Evolutionary conservation across 2,329 filamentous ascomycete genomes (phyloP).

Genomic region (Aspergillus texensis): DNA sequence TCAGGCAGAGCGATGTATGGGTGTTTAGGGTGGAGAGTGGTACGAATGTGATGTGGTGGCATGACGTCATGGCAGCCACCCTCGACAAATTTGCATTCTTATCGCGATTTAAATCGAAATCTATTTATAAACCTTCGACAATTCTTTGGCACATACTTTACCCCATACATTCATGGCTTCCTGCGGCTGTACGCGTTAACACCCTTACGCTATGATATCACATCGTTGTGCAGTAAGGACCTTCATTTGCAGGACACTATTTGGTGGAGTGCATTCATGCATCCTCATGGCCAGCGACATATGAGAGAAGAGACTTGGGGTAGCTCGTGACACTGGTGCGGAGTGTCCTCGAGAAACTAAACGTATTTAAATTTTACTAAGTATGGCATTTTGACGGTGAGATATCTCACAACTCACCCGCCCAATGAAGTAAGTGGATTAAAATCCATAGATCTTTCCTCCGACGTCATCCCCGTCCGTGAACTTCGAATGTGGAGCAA

Average conservation of each 20-base stretch:
- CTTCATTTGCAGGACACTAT: slow-evolving; percentile 4
- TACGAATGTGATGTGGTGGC: slow-evolving; percentile 2
- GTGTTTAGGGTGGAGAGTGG: neutral
- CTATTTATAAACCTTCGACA: neutral
- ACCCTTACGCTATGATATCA: slow-evolving; percentile 1
- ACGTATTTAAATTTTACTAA: neutral
- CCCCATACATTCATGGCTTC: neutral
- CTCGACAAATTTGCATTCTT: neutral
- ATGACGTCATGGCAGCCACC: neutral
- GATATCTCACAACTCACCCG: neutral
- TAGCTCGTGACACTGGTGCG: neutral
- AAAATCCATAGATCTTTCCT: neutral
- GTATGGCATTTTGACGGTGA: neutral
- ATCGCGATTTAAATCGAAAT: neutral
- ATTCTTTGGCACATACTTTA: neutral
- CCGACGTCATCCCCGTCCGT: neutral
- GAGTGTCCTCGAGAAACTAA: neutral
- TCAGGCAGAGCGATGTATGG: too few species aligned
- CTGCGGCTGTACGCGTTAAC: neutral
- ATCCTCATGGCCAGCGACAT: neutral
- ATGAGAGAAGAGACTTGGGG: neutral
- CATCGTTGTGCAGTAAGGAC: neutral
- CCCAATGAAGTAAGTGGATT: neutral
- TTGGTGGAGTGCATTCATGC: neutral
- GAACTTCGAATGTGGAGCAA: neutral